phyloP scores from a whole-genome alignment of 169 alveolate species.

The Neospora caninum region DNA sequence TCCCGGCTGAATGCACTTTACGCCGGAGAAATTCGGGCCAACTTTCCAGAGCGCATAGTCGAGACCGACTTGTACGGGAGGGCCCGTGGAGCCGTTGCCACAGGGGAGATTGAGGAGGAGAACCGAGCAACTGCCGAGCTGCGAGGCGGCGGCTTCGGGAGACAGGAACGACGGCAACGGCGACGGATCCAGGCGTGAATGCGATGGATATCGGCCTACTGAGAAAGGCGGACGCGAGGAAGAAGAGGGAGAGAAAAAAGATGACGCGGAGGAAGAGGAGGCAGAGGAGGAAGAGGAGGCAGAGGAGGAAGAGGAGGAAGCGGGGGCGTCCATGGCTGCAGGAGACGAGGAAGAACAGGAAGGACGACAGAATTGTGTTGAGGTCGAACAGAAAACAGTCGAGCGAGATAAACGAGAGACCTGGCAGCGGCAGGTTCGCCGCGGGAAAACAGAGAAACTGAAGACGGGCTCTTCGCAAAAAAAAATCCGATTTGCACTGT shows the following conservation, averaged over 20 bases:
- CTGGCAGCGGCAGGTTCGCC: neutral
- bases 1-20: constrained; percentile 39
- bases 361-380: neutral
- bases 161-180: neutral
- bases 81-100: neutral
- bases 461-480: too few species aligned
- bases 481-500: too few species aligned
- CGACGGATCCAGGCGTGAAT: neutral
- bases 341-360: neutral
- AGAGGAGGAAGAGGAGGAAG: neutral
- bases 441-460: too few species aligned
- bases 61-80: neutral
- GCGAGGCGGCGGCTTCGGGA: constrained; percentile 10
- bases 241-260: neutral
- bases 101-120: constrained; percentile 1
- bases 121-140: constrained; percentile 10
- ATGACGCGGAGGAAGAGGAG: neutral
- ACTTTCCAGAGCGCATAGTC: constrained; percentile 25
- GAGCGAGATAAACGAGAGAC: neutral
- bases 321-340: neutral
- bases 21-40: neutral
- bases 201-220: neutral
- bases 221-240: neutral
- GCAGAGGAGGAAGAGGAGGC: neutral
- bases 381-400: neutral